Evolutionary conservation across 202 grass and related monocot species (phyloP), one percentile per base, ranked within the genome.

Genomic region (Elaeis oleifera): DNA sequence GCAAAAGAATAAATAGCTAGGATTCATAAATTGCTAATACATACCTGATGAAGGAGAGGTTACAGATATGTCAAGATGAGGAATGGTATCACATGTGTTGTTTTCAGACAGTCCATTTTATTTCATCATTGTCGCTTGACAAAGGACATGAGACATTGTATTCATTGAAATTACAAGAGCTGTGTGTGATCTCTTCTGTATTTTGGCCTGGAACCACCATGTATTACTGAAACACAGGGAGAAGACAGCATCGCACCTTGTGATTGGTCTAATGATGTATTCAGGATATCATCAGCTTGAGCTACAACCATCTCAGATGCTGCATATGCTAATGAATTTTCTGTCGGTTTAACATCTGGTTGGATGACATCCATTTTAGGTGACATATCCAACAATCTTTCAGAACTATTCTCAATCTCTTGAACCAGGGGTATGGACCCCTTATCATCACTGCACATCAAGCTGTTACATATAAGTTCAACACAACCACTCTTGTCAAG

Each of bases 321-420:
- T 23, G 87, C 16, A 76, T 71, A 79, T 58, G 53, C 69, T 68
- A 75, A 77, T 50, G 72, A 71, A 19, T 25, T 76, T 69, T 80
- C 73, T 53, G 69, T 27, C 63, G 48, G 3, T 51, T 71, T 58
- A 78, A 71, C 51, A 81, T 69, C 60, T 49, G 15, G 15, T n/a
- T 9, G 14, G 3, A 54, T 51, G 58, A 32, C 24, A 74, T 61
- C 80, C 27, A 63, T 76, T 70, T 77, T 69, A 16, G 76, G 27
- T 73, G 31, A 61, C 51, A 57, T 73, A 73, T 67, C 28, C 54
- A 32, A 50, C 1, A 75, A 58, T 56, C 9, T 53, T 59, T 27
- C 53, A 16, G 50, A 74, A 76, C 4, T 64, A 79, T 84, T 63
- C 4, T 68, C 26, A 32, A 27, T 6, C 20, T 44, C 28, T 56